These are phyloP conservation scores for Aureobasidium lini DNA, from an alignment of 2,329 filamentous ascomycete genomes.

Conservation along the genomic window DNA sequence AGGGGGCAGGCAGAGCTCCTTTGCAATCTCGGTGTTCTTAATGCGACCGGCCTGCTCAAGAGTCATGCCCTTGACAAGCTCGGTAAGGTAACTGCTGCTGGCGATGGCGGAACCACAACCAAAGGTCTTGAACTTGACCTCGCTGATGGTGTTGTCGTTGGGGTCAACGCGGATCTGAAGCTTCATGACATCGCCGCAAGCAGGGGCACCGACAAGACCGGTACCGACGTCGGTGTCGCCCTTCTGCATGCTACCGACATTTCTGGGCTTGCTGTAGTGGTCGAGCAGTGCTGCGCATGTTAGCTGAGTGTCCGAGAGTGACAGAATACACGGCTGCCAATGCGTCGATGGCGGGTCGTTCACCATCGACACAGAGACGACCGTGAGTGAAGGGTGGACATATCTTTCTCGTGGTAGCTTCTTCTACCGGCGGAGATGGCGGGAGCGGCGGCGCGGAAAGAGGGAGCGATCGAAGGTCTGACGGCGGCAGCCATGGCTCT, in stretches of 20 bases:
- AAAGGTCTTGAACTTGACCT: conserved; percentile 98
- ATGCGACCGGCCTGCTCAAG: conserved; percentile 88
- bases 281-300: conserved; percentile 54
- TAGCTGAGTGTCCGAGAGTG: conserved; percentile 26
- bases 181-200: conserved; percentile 90
- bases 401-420: conserved; percentile 61
- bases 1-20: conserved; percentile 83
- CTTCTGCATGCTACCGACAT: conserved; percentile 74
- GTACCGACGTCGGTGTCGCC: conserved; percentile 77
- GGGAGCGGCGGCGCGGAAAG: conserved; percentile 37
- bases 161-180: conserved; percentile 89
- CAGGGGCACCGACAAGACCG: conserved; percentile 83
- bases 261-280: conserved; percentile 73
- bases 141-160: conserved; percentile 76
- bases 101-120: conserved; percentile 93
- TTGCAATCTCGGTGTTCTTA: conserved; percentile 96
- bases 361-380: not conserved
- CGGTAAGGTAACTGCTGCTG: conserved; percentile 87
- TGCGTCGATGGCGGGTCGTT: conserved; percentile 9
- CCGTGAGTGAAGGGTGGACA: conserved; percentile 25
- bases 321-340: not conserved
- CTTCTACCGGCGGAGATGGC: conserved; percentile 36
- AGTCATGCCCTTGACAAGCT: conserved; percentile 92
- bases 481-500: conserved; percentile 42
- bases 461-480: conserved; percentile 42